Conservation (phyloP, 495 filamentous ascomycete genomes). For the Pseudomonodictys pantanalensis region DNA sequence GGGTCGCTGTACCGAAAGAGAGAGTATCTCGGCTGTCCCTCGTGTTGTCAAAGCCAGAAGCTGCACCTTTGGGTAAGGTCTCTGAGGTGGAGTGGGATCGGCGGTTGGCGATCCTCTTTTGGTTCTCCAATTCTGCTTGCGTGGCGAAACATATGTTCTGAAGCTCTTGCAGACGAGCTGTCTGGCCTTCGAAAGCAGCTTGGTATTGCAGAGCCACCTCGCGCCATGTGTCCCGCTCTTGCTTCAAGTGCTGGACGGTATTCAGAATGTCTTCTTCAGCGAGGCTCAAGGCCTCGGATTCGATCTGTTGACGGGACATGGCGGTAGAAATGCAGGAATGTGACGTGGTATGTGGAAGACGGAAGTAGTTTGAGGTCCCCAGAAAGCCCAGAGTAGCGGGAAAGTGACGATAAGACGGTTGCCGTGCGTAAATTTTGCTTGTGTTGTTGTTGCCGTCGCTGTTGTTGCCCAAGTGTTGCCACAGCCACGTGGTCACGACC, state of each 20-base stretch:
- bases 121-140: conserved; percentile 25
- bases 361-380: neutral
- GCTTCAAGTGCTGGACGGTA: conserved; percentile 1
- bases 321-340: conserved; percentile 3
- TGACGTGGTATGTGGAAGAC: neutral
- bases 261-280: conserved; percentile 1
- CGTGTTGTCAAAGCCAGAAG: neutral
- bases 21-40: neutral
- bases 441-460: too few relatives aligned
- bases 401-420: too few relatives aligned
- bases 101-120: neutral
- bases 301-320: too few relatives aligned
- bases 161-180: conserved; percentile 6
- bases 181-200: conserved; percentile 4
- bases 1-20: neutral
- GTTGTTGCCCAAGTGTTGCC: too few relatives aligned
- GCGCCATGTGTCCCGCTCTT: conserved; percentile 10
- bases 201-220: conserved; percentile 7
- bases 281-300: neutral
- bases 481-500: neutral
- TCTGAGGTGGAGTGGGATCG: neutral
- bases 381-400: too few relatives aligned
- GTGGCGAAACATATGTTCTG: conserved; percentile 14
- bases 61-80: too few relatives aligned
- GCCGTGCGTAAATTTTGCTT: too few relatives aligned